These are phyloP conservation scores for Cryomyces minteri DNA, from an alignment of 495 filamentous ascomycete species.

Conservation along the genomic window DNA sequence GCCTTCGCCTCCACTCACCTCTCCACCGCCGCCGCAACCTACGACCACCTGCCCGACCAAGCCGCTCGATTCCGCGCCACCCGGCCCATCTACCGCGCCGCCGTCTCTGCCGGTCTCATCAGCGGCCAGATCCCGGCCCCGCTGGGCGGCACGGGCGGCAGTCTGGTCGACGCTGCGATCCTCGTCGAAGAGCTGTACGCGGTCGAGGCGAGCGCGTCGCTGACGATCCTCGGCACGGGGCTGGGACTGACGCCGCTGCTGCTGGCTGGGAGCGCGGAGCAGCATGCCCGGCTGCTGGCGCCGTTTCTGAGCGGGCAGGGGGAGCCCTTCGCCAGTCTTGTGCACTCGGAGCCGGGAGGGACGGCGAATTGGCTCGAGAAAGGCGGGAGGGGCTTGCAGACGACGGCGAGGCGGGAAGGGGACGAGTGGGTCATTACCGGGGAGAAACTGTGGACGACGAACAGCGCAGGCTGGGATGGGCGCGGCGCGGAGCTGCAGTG, in stretches of 20 bases:
- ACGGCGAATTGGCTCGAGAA: conserved; percentile 33
- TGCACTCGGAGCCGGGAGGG: conserved; percentile 31
- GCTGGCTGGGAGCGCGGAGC: conserved; percentile 22
- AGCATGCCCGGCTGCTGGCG: conserved; percentile 24
- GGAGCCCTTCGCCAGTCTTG: conserved; percentile 29
- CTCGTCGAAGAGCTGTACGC: conserved; percentile 33
- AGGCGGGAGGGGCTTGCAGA: conserved; percentile 27
- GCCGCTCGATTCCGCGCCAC: conserved; percentile 32
- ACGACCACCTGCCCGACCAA: no score
- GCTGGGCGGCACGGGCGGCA: conserved; percentile 25
- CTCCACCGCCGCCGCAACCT: no score
- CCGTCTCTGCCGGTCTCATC: conserved; percentile 26
- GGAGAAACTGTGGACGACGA: conserved; percentile 41
- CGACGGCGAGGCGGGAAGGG: conserved; percentile 29
- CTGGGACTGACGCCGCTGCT: conserved; percentile 31
- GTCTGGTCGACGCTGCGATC: conserved; percentile 28
- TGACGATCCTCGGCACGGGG: conserved; percentile 33
- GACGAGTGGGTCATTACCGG: conserved; percentile 35
- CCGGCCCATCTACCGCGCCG: conserved; percentile 24
- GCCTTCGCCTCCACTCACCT: no score
- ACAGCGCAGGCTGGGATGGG: conserved; percentile 32
- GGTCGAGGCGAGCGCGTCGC: conserved; percentile 26
- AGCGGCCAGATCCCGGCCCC: conserved; percentile 25
- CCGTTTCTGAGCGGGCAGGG: conserved; percentile 29
- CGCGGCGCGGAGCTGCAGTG: conserved; percentile 32